Base-by-base conservation (phyloP, 139 green algal genomes). In the Chlamydomonas applanata region DNA sequence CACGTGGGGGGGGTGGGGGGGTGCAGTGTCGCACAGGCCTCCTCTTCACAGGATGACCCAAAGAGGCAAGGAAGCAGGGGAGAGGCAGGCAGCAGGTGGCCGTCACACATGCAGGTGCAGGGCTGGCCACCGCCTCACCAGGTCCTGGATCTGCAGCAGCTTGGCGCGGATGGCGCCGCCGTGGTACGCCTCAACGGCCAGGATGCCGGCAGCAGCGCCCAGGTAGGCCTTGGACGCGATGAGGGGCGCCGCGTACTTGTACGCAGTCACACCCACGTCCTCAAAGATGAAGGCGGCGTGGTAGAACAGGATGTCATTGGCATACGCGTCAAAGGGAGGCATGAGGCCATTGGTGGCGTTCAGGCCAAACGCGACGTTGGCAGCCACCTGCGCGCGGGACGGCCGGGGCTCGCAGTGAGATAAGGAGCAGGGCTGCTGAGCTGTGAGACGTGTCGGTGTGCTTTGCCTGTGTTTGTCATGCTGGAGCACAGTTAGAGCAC, bases 231-330 rank as follows among this genome's bases (percentile, higher is more conserved):
- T 62, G 63, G 65, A 66, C n/a, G 16, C 57, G 69, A 82, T 52
- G 22, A 78, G 33, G 27, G 73, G 56, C 7, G 70, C 57, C 25
- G 77, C 82, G 45, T 73, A 73, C 65, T 56, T 35, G 78, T 83
- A 89, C 22, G 83, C 83, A 9, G 79, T 85, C 54, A 86, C 84
- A 46, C 84, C 84, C 19, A 87, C 83, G 59, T 89, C 83, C 77
- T 89, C 80, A 73, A 89, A 89, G 72, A 88, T 84, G 74, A 88
- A 90, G 40, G 80, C 84, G 20, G 71, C 83, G 36, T 80, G 82
- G 20, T 80, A 73, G 80, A 91, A 91, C 61, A 82, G 68, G 16
- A 86, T 32, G 78, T 83, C 75, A 35, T 79, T 83, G 63, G 62
- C 64, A 46, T 89, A 87, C 32, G 83, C 74, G 32, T 69, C 46